Conservation (phyloP, 495 filamentous ascomycete species). For the Lasiosphaeria hispida region DNA sequence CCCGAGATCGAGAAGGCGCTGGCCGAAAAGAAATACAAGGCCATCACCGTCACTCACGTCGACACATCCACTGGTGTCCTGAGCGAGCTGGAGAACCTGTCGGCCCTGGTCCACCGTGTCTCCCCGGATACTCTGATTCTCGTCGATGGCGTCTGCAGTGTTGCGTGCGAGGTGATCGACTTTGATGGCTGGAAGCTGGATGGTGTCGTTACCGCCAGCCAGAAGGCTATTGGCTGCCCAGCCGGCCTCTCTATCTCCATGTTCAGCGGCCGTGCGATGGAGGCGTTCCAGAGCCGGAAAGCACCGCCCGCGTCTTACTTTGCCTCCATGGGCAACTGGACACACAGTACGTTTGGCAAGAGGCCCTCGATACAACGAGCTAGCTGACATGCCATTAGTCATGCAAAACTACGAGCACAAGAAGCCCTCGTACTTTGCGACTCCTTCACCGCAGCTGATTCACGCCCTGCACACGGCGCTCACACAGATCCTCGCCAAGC, state of each 20-base stretch:
- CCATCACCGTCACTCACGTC: conserved; percentile 92
- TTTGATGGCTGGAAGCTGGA: conserved; percentile 96
- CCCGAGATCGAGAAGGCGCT: conserved; percentile 83
- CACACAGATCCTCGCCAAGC: conserved; percentile 73
- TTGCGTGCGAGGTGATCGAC: conserved; percentile 90
- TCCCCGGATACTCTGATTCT: conserved; percentile 87
- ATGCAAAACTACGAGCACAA: conserved; percentile 98
- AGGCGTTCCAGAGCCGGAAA: conserved; percentile 73
- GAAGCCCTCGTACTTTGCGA: conserved; percentile 97
- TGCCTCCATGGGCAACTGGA: conserved; percentile 94
- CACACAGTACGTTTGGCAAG: conserved; percentile 62
- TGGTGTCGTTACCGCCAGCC: conserved; percentile 87
- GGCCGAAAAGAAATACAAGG: conserved; percentile 84
- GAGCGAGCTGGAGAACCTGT: conserved; percentile 79
- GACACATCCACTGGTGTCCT: conserved; percentile 96
- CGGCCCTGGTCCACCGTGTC: conserved; percentile 77
- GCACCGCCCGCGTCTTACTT: conserved; percentile 83
- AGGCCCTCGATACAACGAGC: no score
- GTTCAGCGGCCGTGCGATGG: conserved; percentile 85
- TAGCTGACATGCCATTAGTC: conserved; percentile 43
- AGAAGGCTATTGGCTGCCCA: conserved; percentile 95
- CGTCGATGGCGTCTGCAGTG: conserved; percentile 95
- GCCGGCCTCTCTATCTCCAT: conserved; percentile 91
- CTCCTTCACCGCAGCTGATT: conserved; percentile 89
- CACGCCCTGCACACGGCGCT: conserved; percentile 94